These are phyloP conservation scores for Verticillium isaacii DNA, from an alignment of 2,329 filamentous ascomycete species.

Conservation along the genomic window DNA sequence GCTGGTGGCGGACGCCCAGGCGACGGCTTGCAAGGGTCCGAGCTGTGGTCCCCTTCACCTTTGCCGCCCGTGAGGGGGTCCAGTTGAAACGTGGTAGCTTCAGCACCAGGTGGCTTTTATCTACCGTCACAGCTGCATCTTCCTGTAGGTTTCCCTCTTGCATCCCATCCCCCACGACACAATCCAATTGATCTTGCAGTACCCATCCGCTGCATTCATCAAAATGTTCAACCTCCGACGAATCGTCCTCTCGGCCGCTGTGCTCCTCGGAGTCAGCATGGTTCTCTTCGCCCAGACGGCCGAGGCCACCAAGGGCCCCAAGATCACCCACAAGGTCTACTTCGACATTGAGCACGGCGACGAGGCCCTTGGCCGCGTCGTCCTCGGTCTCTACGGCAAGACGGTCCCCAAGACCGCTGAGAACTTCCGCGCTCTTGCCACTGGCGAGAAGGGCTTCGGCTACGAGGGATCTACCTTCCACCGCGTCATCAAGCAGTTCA, in stretches of 20 bases:
- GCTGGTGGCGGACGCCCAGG: background rate
- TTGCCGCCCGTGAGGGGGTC: background rate
- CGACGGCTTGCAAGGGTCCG: background rate
- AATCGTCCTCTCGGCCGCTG: slow-evolving; percentile 64
- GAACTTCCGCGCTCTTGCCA: slow-evolving; percentile 77
- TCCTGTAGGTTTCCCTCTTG: background rate
- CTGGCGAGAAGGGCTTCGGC: slow-evolving; percentile 81
- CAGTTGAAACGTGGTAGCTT: slow-evolving; percentile 5
- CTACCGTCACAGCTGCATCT: background rate
- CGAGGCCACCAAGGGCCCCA: slow-evolving; percentile 77
- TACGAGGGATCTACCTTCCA: slow-evolving; percentile 82
- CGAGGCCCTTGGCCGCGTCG: slow-evolving; percentile 67
- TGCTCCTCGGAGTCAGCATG: slow-evolving; percentile 71
- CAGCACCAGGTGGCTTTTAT: slow-evolving; percentile 1
- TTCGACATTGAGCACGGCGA: slow-evolving; percentile 80
- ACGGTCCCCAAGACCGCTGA: slow-evolving; percentile 72
- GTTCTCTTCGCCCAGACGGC: slow-evolving; percentile 71
- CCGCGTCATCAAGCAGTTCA: slow-evolving; percentile 85
- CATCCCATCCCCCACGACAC: slow-evolving; percentile 3
- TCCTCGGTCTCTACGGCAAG: slow-evolving; percentile 82
- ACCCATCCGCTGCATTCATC: background rate
- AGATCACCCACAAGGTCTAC: slow-evolving; percentile 94
- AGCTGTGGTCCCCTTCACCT: background rate
- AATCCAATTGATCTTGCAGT: slow-evolving; percentile 22
- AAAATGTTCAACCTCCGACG: slow-evolving; percentile 71